Conservation (phyloP, 495 filamentous ascomycete species). For the Aspergillus asperescens region DNA sequence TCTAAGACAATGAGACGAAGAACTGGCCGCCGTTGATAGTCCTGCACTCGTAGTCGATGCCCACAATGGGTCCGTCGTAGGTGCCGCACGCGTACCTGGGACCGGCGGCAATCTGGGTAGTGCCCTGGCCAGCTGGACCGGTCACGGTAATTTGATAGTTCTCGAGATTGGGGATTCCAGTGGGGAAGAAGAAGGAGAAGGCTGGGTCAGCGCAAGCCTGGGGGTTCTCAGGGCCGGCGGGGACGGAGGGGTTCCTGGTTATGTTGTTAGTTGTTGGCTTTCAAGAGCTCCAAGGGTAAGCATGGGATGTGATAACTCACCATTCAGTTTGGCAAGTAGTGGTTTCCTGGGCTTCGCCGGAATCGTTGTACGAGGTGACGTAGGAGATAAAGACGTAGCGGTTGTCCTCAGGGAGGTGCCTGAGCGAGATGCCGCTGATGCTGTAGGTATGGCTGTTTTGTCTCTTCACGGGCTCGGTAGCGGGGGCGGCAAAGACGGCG, state of each 20-base stretch:
- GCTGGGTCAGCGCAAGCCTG: neutral
- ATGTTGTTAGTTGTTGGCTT: neutral
- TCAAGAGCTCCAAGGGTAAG: neutral
- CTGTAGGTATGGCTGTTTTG: conserved; percentile 1
- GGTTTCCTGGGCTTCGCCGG: neutral
- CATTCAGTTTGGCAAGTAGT: neutral
- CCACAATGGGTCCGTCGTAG: conserved; percentile 1
- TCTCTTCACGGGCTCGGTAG: neutral
- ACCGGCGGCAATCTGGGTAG: neutral
- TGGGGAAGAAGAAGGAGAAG: neutral
- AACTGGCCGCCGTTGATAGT: neutral
- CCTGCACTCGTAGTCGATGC: neutral
- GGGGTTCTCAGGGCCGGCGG: neutral
- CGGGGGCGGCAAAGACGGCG: neutral
- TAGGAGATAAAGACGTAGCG: neutral
- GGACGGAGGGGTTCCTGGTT: neutral
- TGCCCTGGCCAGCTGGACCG: neutral
- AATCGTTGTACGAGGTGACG: neutral
- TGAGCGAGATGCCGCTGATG: conserved; percentile 1
- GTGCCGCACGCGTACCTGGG: neutral
- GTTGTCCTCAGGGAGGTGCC: neutral
- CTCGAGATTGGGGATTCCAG: neutral
- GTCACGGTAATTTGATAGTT: neutral
- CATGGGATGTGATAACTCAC: neutral
- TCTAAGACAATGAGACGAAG: conserved; percentile 8